These are phyloP conservation scores for Chytriomyces sp. DNA, from an alignment of 192 early-diverging fungal genomes.

Conservation along the genomic window DNA sequence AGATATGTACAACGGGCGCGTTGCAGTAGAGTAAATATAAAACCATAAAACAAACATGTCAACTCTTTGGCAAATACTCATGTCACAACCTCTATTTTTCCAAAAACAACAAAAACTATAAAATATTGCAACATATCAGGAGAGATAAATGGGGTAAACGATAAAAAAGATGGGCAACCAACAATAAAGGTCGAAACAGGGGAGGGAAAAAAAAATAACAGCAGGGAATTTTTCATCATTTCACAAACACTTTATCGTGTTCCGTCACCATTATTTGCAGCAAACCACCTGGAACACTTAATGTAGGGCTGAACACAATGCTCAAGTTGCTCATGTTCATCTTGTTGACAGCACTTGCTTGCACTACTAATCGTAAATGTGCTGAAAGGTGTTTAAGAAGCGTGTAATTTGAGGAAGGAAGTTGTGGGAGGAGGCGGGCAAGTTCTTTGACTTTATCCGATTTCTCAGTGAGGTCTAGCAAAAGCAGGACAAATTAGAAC, in stretches of 20 bases:
- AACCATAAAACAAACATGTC: too few relatives aligned
- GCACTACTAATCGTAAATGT: constrained; percentile 89
- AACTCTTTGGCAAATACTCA: too few relatives aligned
- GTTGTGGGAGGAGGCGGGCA: constrained; percentile 70
- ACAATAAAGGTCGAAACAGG: too few relatives aligned
- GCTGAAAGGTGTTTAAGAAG: constrained; percentile 83
- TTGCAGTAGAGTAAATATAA: too few relatives aligned
- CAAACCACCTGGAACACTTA: constrained; percentile 90
- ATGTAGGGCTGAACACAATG: constrained; percentile 94
- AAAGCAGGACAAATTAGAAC: constrained; percentile 18
- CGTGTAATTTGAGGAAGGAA: constrained; percentile 92
- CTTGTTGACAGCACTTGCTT: constrained; percentile 80
- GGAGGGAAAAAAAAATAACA: too few relatives aligned
- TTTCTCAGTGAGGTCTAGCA: constrained; percentile 73
- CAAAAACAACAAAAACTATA: too few relatives aligned
- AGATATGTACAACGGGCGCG: too few relatives aligned
- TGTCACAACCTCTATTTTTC: too few relatives aligned
- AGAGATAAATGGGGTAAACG: too few relatives aligned
- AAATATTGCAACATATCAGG: too few relatives aligned
- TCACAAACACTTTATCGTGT: constrained; percentile 55
- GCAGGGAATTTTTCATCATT: background rate
- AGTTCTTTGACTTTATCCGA: constrained; percentile 82
- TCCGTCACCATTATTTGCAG: constrained; percentile 90
- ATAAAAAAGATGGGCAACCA: too few relatives aligned
- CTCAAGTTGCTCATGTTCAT: constrained; percentile 96